Evolutionary conservation across 148 eudicot species (phyloP), one percentile per base, ranked within the genome.

Genomic region (Bassia scoparia): DNA sequence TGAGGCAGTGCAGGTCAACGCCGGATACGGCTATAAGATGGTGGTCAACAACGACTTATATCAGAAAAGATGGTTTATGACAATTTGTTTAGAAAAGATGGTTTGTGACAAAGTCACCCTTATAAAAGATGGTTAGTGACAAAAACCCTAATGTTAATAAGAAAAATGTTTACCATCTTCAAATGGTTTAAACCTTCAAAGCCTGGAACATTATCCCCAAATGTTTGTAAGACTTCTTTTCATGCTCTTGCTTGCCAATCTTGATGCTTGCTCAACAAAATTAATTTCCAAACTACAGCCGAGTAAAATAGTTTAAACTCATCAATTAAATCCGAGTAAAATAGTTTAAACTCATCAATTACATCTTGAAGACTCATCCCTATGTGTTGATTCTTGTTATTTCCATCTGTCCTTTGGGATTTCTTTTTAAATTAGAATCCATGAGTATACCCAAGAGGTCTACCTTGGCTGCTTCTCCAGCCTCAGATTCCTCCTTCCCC

Each of bases 201-300:
- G 29, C 71, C 56, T 2, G 82, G 82, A 31, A 70, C 37, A 48
- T 71, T 53, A 58, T 58, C 29, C 24, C 79, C 79, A 46, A 80
- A 80, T n/a, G 63, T 48, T 15, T 48, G 59, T 31, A 75, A 27
- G 29, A 80, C 82, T 80, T 80, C 82, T 70, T 80, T 72, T 46
- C 79, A 63, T 16, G 82, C 82, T 70, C 62, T n/a, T 27, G 37
- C 56, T 75, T 80, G 82, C 82, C 82, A n/a, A 75, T 80, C 79
- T 70, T 75, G 78, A 35, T 80, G 66, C 76, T 75, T 80, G 56
- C n/a, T 80, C 46, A 80, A 49, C 55, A 80, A 56, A 29, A 80
- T 35, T 53, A 80, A 48, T 21, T 76, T 53, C 79, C 82, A n/a
- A 7, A 80, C 79, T 5, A 35, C 7, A 80, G 20, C 82, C 82